Evolutionary conservation across 2,329 filamentous ascomycete species (phyloP), one percentile per base, ranked within the genome.

Genomic region (Beauveria bassiana): DNA sequence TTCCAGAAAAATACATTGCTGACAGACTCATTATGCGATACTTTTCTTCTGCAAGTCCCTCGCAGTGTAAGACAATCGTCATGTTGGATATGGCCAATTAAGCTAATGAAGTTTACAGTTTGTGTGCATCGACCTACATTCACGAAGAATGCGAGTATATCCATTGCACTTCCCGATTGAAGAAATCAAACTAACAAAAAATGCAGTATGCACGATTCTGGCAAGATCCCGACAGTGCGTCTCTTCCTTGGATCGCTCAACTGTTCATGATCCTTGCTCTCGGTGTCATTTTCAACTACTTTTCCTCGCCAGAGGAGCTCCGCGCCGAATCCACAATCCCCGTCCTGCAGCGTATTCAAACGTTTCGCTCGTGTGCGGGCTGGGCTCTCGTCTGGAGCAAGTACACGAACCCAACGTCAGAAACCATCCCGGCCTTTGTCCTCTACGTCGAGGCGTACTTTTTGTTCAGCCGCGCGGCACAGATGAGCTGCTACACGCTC

Each of bases 401-500:
- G 63, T 84, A 83, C 67, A 76, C 76, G 1, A 77, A 77, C 46
- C 81, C 83, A 1, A 78, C 75, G 18, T 69, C 73, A 14, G 72
- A 72, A 52, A 84, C 80, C 1, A 71, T 84, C 31, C 79, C 79
- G 53, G 78, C 81, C 2, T 75, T 84, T 51, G 64, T 83, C 14
- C 70, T 84, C 28, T 83, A 81, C 62, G 71, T 79, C 20, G 82
- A 85, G 69, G 75, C 76, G 0, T 78, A 83, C 64, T 85, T 85
- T 65, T 64, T 84, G 18, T 71, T 79, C 52, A 81, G 78, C 68
- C 77, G 78, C 24, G 74, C 76, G 12, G 77, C 77, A 40, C 81
- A 83, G 69, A 79, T 81, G 69, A 79, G 79, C 65, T 81, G 79
- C 68, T 86, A 83, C 68, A 68, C 85, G 34, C 70, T 85, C 10